Percentiles rank a stretch among this genome's conserved stretches.
Conservation (phyloP, 208 protist species). For the Leishmania major region DNA sequence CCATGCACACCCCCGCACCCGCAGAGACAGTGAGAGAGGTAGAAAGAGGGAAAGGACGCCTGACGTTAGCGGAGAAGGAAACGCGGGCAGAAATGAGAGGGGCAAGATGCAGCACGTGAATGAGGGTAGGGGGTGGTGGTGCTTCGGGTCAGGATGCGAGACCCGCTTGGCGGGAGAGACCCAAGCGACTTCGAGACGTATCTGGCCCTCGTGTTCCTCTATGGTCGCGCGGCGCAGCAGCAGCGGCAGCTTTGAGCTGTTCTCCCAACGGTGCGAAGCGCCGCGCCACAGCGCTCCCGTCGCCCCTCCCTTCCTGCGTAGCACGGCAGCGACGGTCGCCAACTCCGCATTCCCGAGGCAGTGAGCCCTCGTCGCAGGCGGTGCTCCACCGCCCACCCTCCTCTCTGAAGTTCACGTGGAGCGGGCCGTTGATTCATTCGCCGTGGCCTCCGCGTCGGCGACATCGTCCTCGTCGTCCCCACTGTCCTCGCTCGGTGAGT, state of each 20-base stretch:
- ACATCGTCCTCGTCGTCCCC: slow-evolving; percentile 37
- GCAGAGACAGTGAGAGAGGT: background rate
- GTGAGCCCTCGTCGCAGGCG: background rate
- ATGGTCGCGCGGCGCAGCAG: background rate
- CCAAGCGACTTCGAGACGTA: background rate
- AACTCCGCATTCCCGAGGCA: background rate
- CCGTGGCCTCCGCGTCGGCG: slow-evolving; percentile 4
- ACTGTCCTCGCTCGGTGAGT: slow-evolving; percentile 30
- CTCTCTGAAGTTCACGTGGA: background rate
- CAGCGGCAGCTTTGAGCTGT: background rate
- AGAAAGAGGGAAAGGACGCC: background rate
- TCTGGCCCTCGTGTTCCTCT: background rate
- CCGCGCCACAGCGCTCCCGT: background rate
- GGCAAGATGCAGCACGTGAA: background rate
- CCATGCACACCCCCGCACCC: background rate
- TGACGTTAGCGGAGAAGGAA: too few species aligned
- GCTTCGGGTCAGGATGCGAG: background rate
- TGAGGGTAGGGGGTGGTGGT: background rate
- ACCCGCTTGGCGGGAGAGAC: background rate
- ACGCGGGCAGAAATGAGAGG: background rate
- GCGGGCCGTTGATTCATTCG: background rate
- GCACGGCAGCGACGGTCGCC: background rate
- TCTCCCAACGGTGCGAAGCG: background rate
- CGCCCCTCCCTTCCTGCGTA: background rate
- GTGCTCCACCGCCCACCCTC: too few species aligned